phyloP scores from a whole-genome alignment of 2,329 filamentous ascomycete species.

The Fusarium papillatum region DNA sequence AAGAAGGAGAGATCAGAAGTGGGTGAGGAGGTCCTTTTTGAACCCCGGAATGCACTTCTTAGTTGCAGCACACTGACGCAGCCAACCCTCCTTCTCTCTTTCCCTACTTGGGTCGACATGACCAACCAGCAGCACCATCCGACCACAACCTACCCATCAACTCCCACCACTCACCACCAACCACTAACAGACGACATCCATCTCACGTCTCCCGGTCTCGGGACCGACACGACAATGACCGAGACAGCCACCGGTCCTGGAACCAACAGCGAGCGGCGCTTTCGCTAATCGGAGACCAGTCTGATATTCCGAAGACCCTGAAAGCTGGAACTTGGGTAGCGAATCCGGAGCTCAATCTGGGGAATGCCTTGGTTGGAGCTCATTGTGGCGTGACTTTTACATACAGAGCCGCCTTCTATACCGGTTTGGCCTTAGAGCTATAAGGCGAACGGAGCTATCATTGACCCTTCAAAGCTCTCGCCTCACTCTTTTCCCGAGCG shows the following conservation, averaged over 20 bases:
- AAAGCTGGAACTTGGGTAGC: neutral
- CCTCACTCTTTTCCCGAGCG: constrained; percentile 27
- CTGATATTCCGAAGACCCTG: neutral
- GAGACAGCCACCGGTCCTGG: neutral
- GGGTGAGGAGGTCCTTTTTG: constrained; percentile 22
- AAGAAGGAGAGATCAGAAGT: neutral
- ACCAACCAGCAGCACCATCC: neutral
- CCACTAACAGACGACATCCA: neutral
- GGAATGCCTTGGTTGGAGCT: neutral
- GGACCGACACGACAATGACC: neutral
- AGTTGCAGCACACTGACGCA: neutral
- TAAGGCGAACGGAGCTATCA: constrained; percentile 6
- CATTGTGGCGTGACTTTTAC: constrained; percentile 15
- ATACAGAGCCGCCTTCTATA: constrained; percentile 35
- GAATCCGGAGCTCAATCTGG: neutral
- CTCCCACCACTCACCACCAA: neutral
- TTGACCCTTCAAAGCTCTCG: constrained; percentile 16
- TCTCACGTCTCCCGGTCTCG: neutral
- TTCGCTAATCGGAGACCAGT: neutral
- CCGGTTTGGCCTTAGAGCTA: constrained; percentile 26
- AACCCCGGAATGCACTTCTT: constrained; percentile 9
- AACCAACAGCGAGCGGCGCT: neutral
- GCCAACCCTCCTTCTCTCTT: neutral
- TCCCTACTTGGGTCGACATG: neutral
- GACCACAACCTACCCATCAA: neutral